These are phyloP conservation scores for Aspergillus ruber DNA, from an alignment of 2,329 filamentous ascomycete genomes.

Conservation along the genomic window DNA sequence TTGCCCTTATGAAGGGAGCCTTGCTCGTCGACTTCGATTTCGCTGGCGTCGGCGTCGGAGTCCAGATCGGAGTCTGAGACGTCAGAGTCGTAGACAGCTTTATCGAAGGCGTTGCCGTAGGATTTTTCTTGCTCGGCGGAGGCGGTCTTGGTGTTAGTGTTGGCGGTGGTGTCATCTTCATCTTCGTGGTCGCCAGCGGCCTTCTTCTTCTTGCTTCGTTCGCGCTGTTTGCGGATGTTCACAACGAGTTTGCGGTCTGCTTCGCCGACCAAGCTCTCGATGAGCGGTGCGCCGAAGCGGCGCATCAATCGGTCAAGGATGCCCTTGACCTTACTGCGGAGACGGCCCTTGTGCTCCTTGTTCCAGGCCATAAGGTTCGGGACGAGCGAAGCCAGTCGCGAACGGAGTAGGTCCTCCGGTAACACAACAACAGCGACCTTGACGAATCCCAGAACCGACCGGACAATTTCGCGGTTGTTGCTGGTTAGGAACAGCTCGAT, in stretches of 20 bases:
- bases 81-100: slow-evolving; percentile 83
- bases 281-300: slow-evolving; percentile 74
- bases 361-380: slow-evolving; percentile 93
- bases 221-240: slow-evolving; percentile 93
- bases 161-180: slow-evolving; percentile 44
- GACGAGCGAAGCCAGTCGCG: slow-evolving; percentile 69
- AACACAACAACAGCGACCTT: slow-evolving; percentile 90
- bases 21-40: slow-evolving; percentile 35
- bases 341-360: slow-evolving; percentile 95
- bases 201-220: slow-evolving; percentile 82
- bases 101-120: slow-evolving; percentile 90
- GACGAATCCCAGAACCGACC: slow-evolving; percentile 88
- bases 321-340: slow-evolving; percentile 96
- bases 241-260: slow-evolving; percentile 81
- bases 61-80: slow-evolving; percentile 43
- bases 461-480: slow-evolving; percentile 94
- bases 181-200: slow-evolving; percentile 54
- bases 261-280: slow-evolving; percentile 77
- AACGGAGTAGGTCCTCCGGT: slow-evolving; percentile 69
- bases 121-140: slow-evolving; percentile 10
- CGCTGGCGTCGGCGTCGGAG: slow-evolving; percentile 53
- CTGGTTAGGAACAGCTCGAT: slow-evolving; percentile 95
- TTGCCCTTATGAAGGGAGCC: slow-evolving; percentile 39
- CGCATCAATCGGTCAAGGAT: slow-evolving; percentile 92
- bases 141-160: neutral